Percentiles rank a stretch among this genome's conserved stretches.
phyloP scores from a whole-genome alignment of 805 yeast species.

The Clavispora fructus region DNA sequence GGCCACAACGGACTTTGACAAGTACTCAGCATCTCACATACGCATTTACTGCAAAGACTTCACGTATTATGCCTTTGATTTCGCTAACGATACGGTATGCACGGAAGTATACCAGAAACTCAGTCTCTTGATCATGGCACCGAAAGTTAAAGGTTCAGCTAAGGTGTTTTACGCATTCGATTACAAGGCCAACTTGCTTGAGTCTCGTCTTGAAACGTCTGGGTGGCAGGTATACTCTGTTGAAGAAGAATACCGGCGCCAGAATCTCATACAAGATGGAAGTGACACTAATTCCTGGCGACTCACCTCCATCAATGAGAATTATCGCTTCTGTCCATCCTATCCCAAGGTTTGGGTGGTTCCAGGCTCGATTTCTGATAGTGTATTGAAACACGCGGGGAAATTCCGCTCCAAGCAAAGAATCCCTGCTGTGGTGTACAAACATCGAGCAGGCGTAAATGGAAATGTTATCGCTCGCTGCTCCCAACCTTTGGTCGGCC shows the following conservation, averaged over 20 bases:
- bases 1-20: slow-evolving; percentile 21
- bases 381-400: slow-evolving; percentile 75
- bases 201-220: slow-evolving; percentile 40
- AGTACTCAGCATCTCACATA: slow-evolving; percentile 46
- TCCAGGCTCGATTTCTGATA: slow-evolving; percentile 77
- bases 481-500: slow-evolving; percentile 88
- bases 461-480: slow-evolving; percentile 82
- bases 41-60: slow-evolving; percentile 81
- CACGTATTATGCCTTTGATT: slow-evolving; percentile 74
- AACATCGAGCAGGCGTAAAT: slow-evolving; percentile 49
- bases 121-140: slow-evolving; percentile 58
- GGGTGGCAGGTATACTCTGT: slow-evolving; percentile 75
- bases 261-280: slow-evolving; percentile 46
- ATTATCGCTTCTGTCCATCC: slow-evolving; percentile 64
- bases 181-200: slow-evolving; percentile 72
- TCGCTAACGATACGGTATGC: slow-evolving; percentile 53
- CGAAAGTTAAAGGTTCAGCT: slow-evolving; percentile 39
- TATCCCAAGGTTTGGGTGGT: slow-evolving; percentile 69
- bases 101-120: slow-evolving; percentile 70
- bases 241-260: slow-evolving; percentile 61
- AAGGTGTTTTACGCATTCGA: slow-evolving; percentile 67
- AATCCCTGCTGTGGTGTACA: slow-evolving; percentile 77
- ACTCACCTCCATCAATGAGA: slow-evolving; percentile 54
- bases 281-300: slow-evolving; percentile 53
- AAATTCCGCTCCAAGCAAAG: slow-evolving; percentile 82